Evolutionary conservation across 495 filamentous ascomycete genomes (phyloP), one percentile per base, ranked within the genome.

Genomic region (Penicillium arizonense): DNA sequence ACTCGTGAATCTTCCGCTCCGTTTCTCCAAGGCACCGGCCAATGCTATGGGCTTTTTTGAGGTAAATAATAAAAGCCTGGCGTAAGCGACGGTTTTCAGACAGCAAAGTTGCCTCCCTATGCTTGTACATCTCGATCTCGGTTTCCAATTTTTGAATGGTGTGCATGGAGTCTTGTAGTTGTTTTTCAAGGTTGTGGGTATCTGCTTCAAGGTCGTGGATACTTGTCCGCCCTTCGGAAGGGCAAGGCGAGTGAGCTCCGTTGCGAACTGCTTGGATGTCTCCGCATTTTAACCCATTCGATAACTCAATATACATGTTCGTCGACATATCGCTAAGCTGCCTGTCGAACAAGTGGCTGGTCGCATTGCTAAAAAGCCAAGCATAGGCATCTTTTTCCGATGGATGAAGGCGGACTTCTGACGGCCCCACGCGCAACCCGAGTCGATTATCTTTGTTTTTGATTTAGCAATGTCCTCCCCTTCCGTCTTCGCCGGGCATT

Each of bases 271-370:
- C 44, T 35, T 18, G 30, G 30, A 47, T 47, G 14, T 47, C 35
- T 2, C 44, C 18, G 23, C 5, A 21, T 20, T 47, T 16, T 13
- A 47, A 23, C 14, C 30, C 11, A 16, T 47, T 35, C 20, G 30
- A n/a, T 21, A 47, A 5, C 16, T 47, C 44, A 47, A 47, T 35
- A n/a, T 47, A 47, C 33, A 36, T 47, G n/a, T 47, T 47, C 0
- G 44, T 47, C 18, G 44, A 47, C 10, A 47, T 21, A 24, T 47
- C 44, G 35, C 44, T 47, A 21, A 47, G 44, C n/a, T 33, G 16
- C 18, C 24, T 47, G 3, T 47, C 32, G 32, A 47, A 47, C 7
- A 47, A 12, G 23, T 47, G 11, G 18, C 16, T 26, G 16, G 20
- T 21, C 30, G 44, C 16, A 24, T 14, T 23, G 32, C 35, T 35